A percentile compares a stretch with the other conserved stretches of the same genome.
Conservation (phyloP, 1,139 yeast species). For the Williopsis jadinii region DNA sequence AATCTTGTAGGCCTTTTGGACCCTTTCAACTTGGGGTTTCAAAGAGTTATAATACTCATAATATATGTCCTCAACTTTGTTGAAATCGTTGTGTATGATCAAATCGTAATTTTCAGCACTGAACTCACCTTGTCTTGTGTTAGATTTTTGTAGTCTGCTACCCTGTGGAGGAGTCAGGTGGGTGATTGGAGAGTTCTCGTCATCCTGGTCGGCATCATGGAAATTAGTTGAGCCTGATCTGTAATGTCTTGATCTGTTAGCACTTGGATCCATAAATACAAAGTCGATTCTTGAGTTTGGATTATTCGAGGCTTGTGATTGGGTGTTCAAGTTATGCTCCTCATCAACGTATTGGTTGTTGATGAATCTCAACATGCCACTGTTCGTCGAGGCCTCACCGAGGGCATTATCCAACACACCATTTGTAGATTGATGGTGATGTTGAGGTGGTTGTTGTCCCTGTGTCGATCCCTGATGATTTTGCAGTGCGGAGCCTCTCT, state of each 20-base stretch:
- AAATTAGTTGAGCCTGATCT: conserved; percentile 16
- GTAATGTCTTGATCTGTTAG: conserved; percentile 18
- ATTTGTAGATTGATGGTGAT: conserved; percentile 6
- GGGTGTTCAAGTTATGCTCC: conserved; percentile 15
- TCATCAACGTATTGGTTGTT: conserved; percentile 24
- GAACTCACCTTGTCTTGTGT: conserved; percentile 18
- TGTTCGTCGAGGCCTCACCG: conserved; percentile 14
- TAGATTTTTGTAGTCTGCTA: conserved; percentile 18
- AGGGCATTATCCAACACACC: conserved; percentile 15
- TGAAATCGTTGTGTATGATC: conserved; percentile 23
- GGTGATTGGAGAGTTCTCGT: conserved; percentile 16
- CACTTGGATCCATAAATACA: conserved; percentile 23
- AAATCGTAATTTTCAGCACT: conserved; percentile 23
- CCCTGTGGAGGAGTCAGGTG: conserved; percentile 16
- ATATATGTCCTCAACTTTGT: conserved; percentile 22
- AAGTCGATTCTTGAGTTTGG: conserved; percentile 20
- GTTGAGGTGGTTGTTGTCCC: conserved; percentile 4
- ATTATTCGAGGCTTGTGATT: conserved; percentile 5
- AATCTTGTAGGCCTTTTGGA: conserved; percentile 23
- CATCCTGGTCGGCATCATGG: conserved; percentile 13
- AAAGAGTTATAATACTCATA: conserved; percentile 21
- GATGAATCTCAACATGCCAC: conserved; percentile 22
- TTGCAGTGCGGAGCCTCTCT: conserved; percentile 2
- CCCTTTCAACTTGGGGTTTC: conserved; percentile 24
- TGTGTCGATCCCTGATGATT: conserved; percentile 4